Percentiles rank a stretch among this genome's conserved stretches.
Conservation (phyloP, 192 early-diverging fungal species). For the Rhizophagus clarus region DNA sequence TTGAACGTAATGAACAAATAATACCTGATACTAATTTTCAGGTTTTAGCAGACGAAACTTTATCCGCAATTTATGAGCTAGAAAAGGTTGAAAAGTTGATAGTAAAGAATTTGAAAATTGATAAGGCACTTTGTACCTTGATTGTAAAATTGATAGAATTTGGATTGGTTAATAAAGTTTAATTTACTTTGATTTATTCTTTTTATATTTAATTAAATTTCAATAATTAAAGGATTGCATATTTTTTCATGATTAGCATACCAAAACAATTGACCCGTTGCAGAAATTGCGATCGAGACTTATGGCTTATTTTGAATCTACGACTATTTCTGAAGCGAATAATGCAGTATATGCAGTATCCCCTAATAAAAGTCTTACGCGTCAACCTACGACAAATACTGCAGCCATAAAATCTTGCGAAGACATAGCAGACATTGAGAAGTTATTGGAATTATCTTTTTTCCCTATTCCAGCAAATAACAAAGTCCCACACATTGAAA, state of each 20-base stretch:
- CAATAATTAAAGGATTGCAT: not conserved
- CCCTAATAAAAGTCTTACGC: not conserved
- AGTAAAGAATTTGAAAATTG: not conserved
- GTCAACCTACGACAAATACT: not conserved
- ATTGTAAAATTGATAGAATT: constrained; percentile 52
- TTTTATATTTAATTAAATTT: not conserved
- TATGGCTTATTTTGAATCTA: not conserved
- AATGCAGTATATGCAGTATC: not conserved
- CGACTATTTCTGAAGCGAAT: not conserved
- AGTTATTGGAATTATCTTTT: no score
- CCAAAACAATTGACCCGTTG: constrained; percentile 48
- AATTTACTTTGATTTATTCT: not conserved
- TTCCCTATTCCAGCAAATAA: not conserved
- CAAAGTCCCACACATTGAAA: not conserved
- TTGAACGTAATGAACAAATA: not conserved
- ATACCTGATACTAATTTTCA: not conserved
- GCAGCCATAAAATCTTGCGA: not conserved
- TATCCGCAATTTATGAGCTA: not conserved
- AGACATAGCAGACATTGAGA: no score
- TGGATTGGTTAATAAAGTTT: constrained; percentile 45
- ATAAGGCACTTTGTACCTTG: constrained; percentile 37
- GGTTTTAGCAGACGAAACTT: not conserved
- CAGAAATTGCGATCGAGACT: constrained; percentile 41
- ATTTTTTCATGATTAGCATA: constrained; percentile 40
- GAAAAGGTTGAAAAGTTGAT: not conserved